Evolutionary conservation across 208 protist genomes (phyloP).

Genomic region (Wallacemonas rigidus): DNA sequence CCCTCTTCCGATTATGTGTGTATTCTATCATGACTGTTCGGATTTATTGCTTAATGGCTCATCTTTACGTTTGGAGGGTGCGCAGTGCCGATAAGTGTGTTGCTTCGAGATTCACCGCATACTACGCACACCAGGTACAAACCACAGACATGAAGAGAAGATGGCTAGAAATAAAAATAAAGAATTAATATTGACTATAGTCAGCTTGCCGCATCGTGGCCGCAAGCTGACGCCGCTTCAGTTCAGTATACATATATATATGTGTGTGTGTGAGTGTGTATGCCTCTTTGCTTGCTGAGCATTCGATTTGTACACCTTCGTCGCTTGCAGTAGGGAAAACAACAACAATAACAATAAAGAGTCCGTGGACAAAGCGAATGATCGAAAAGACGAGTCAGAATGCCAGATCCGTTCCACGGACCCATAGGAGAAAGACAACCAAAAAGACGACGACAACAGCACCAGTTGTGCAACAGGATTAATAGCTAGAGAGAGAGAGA

Average conservation of each 20-base stretch:
- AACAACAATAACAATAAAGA: neutral
- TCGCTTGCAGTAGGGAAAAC: neutral
- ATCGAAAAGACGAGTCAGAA: neutral
- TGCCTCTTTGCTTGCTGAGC: neutral
- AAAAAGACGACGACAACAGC: neutral
- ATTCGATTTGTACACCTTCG: too few relatives aligned
- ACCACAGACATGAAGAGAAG: slow-evolving; percentile 14
- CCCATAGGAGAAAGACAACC: neutral
- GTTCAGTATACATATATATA: neutral
- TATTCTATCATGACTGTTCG: too few relatives aligned
- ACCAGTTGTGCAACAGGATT: too few relatives aligned
- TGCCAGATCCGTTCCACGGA: too few relatives aligned
- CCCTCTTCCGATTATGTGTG: too few relatives aligned
- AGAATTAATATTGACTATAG: slow-evolving; percentile 22
- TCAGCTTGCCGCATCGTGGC: neutral
- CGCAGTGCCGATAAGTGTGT: too few relatives aligned
- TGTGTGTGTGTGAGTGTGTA: neutral
- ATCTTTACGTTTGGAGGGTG: too few relatives aligned
- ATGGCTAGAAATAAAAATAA: slow-evolving; percentile 18
- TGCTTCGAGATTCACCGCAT: too few relatives aligned
- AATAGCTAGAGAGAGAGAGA: too few relatives aligned
- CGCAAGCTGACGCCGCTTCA: slow-evolving; percentile 4
- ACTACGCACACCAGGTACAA: too few relatives aligned
- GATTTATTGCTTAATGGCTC: too few relatives aligned
- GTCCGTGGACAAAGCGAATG: slow-evolving; percentile 5